Evolutionary conservation across 2,329 filamentous ascomycete genomes (phyloP), one percentile per base, ranked within the genome.

Genomic region (Paecilomyces formosus): DNA sequence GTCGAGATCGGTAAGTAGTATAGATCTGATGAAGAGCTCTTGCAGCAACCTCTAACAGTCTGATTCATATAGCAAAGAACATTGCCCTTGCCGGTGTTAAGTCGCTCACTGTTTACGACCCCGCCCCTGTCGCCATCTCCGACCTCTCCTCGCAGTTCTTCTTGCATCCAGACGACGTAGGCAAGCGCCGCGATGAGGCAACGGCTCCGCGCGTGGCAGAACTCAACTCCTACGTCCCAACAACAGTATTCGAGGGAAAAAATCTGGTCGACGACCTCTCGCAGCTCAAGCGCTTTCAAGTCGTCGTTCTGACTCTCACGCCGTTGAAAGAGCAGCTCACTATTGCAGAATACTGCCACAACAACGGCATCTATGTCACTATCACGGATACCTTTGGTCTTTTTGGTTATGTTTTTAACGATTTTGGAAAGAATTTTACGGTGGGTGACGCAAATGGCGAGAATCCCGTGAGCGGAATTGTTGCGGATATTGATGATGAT

Each of bases 71-170:
- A 81, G 93, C 94, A 70, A 99, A 99, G 84, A 99, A 99, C 71
- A 91, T 99, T 70, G 94, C 94, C 60, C 87, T 99, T 67, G 94
- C 94, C 67, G 94, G 94, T 74, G 94, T 99, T 78, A 99, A 99
- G 83, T 97, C 92, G 71, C 80, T 99, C 66, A 94, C 93, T 1
- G 84, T 99, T 57, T 90, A 92, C 80, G 94, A 99, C 72, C 93
- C 94, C 53, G 85, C 87, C 54, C 90, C 90, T 50, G 88, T 90
- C 57, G 82, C 87, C 65, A 88, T 97, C 66, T 83, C 90, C 67
- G 94, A 99, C 72, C 86, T 99, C 33, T 97, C 94, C 49, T 90
- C 94, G 51, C 94, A 99, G 76, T 99, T 99, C 82, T 99, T 99
- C 82, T 85, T 99, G 22, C 90, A 86, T 58, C 82, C 86, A 18